Evolutionary conservation across 2,329 filamentous ascomycete species (phyloP), one percentile per base, ranked within the genome.

Genomic region (Fusarium sp.): DNA sequence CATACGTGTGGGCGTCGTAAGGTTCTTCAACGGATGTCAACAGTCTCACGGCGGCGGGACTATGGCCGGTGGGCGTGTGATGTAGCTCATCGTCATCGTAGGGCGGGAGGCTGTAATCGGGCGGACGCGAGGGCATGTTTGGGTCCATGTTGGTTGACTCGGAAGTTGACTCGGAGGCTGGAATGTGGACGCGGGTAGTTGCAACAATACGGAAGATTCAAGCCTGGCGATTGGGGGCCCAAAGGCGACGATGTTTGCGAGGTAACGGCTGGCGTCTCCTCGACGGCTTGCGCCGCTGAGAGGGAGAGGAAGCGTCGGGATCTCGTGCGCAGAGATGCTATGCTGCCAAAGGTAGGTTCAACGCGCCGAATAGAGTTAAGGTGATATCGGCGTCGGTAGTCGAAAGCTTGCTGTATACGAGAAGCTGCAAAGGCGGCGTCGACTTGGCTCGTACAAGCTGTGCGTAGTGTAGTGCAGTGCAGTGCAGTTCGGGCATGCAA

Each of bases 11-110:
- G 60, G 68, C 83, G 80, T 81, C 82, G 73, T 76, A 71, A n/a
- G 85, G 80, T 48, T 90, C 88, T 75, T 91, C 89, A 78, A 89
- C 84, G 7, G 88, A 90, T 55, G 89, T 91, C 80, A 91, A 81
- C 73, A 91, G 81, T 73, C 89, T 85, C 58, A 91, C 85, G 66
- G 85, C 87, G 36, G 88, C 84, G 46, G 84, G 79, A 75, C 86
- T 86, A 60, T 83, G 80, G 63, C 82, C 82, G 40, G 81, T 81
- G 16, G 83, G 83, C 30, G 82, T 85, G 68, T 83, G 81, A 71
- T 86, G 81, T 64, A 74, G 59, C 53, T 77, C 70, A 54, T 89
- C 86, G 56, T 88, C 86, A 73, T 88, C 85, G 75, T 91, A 90
- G 56, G 79, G 79, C 18, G 86, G 86, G 56, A 89, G 82, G 68